Conservation (phyloP, 768 basidiomycete genomes). For the Podaxis pistillaris region DNA sequence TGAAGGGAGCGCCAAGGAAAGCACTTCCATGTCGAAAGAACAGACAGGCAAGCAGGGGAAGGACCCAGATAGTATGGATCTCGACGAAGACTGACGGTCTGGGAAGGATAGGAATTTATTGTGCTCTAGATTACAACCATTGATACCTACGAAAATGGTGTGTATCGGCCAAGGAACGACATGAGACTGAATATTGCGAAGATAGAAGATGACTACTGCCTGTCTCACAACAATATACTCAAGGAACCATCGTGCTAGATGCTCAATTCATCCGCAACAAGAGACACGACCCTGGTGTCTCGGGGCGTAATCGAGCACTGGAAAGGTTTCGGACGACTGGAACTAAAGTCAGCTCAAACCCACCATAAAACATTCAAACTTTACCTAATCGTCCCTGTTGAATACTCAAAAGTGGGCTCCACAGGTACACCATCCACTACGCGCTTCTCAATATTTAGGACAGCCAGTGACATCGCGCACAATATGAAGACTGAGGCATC, state of each 20-base stretch:
- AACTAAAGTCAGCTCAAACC: constrained; percentile 7
- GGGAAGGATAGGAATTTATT: background rate
- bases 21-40: background rate
- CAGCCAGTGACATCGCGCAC: constrained; percentile 50
- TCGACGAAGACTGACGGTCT: background rate
- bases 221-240: background rate
- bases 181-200: background rate
- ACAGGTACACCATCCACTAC: constrained; percentile 43
- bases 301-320: constrained; percentile 61
- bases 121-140: background rate
- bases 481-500: constrained; percentile 53
- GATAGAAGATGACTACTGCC: background rate
- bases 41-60: background rate
- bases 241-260: constrained; percentile 4
- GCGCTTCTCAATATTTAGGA: constrained; percentile 48
- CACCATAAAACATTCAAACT: background rate
- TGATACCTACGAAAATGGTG: background rate
- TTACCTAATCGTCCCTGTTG: constrained; percentile 65
- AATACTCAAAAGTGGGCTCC: constrained; percentile 54
- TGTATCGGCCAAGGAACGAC: background rate
- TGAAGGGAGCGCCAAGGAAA: background rate
- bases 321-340: constrained; percentile 61
- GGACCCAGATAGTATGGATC: constrained; percentile 12
- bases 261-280: constrained; percentile 45
- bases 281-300: constrained; percentile 50